phyloP scores from a whole-genome alignment of 345 rosid species.

The Dimocarpus longan region DNA sequence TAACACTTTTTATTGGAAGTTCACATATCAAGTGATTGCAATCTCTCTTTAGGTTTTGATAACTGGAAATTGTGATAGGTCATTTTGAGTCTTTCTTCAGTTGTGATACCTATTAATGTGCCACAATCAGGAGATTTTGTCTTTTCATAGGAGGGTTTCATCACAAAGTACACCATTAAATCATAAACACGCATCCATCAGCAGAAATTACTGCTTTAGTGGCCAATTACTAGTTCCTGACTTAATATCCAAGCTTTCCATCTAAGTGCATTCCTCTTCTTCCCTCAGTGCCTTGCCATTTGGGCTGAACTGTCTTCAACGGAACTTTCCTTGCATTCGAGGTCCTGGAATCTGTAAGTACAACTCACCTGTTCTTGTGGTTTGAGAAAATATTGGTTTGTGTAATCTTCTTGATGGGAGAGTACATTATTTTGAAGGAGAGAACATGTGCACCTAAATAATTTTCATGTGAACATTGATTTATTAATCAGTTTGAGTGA shows the following conservation, averaged over 20 bases:
- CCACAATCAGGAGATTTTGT: neutral
- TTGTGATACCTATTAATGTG: neutral
- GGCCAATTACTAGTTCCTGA: neutral
- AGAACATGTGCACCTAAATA: neutral
- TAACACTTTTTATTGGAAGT: neutral
- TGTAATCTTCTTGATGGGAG: neutral
- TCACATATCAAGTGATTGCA: neutral
- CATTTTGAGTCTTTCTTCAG: neutral
- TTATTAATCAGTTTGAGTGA: neutral
- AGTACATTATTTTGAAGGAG: neutral
- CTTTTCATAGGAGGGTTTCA: neutral
- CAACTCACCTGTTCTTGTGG: neutral
- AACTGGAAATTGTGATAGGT: neutral
- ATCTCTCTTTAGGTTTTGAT: neutral
- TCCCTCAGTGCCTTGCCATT: slow-evolving; percentile 23
- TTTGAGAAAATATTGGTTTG: neutral
- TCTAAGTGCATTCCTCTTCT: slow-evolving; percentile 17
- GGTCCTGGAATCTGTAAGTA: slow-evolving; percentile 63
- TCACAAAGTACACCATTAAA: neutral
- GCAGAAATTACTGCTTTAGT: neutral
- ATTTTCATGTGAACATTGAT: neutral
- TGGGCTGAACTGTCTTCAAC: slow-evolving; percentile 74
- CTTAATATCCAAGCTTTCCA: neutral
- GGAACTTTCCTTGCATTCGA: slow-evolving; percentile 59
- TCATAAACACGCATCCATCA: neutral